phyloP scores from a whole-genome alignment of 108 stramenopile genomes.

The Epithemia pelagica region DNA sequence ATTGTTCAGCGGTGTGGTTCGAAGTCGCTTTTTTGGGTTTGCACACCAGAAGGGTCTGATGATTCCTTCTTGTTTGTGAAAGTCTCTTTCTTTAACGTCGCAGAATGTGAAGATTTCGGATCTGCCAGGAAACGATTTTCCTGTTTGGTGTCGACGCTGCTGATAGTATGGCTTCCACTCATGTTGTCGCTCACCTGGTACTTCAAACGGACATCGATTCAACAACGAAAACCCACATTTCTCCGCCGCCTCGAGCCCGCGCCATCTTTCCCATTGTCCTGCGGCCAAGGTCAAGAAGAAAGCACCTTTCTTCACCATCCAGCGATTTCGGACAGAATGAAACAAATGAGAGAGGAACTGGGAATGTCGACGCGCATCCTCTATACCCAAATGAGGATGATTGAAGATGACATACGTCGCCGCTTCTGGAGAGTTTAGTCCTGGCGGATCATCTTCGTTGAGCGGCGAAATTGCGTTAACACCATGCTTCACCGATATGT shows the following conservation, averaged over 20 bases:
- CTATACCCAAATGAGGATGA: constrained; percentile 84
- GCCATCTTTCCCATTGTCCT: constrained; percentile 73
- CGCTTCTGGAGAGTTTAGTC: neutral
- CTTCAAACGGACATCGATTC: constrained; percentile 37
- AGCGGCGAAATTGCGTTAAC: constrained; percentile 52
- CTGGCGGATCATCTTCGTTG: neutral
- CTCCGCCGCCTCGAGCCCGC: constrained; percentile 44
- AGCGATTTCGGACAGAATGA: constrained; percentile 37
- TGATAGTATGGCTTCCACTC: constrained; percentile 33
- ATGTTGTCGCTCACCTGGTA: constrained; percentile 36
- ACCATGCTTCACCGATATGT: constrained; percentile 28
- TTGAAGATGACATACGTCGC: constrained; percentile 70
- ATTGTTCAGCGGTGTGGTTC: too few relatives aligned
- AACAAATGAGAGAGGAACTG: constrained; percentile 77
- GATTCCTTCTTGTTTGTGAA: neutral
- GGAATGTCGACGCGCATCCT: constrained; percentile 60
- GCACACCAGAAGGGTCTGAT: neutral
- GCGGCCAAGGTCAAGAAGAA: constrained; percentile 62
- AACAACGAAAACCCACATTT: constrained; percentile 52
- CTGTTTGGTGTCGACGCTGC: constrained; percentile 73
- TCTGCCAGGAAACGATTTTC: constrained; percentile 66
- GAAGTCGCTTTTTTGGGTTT: too few relatives aligned
- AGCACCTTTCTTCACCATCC: constrained; percentile 45
- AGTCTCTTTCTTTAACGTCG: constrained; percentile 3
- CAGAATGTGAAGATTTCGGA: constrained; percentile 73